Percentiles rank a stretch among this genome's conserved stretches.
Conservation (phyloP, 140 eudicot species). For the Bidens hawaiensis region DNA sequence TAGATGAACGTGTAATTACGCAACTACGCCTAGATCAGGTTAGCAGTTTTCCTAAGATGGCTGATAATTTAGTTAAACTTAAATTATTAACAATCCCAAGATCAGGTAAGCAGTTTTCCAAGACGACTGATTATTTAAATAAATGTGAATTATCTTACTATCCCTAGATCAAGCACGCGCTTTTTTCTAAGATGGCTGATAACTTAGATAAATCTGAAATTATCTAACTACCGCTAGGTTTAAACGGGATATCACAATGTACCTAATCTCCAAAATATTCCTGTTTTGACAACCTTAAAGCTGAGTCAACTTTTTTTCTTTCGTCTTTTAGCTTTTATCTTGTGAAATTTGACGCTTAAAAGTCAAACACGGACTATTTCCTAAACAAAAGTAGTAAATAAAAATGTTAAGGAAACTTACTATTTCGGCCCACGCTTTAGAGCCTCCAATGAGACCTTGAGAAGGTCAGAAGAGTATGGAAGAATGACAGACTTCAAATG, state of each 20-base stretch:
- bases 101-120: no score
- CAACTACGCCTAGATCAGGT: no score
- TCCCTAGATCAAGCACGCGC: no score
- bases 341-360: neutral
- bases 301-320: neutral
- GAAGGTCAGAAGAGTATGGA: constrained; percentile 60
- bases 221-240: neutral
- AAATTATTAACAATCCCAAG: no score
- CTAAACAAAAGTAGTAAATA: neutral
- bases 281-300: neutral
- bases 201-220: no score
- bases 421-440: constrained; percentile 54
- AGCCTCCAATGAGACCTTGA: constrained; percentile 42
- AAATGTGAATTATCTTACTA: no score
- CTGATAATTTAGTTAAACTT: no score
- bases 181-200: no score
- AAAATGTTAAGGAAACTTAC: constrained; percentile 23
- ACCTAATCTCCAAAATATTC: neutral
- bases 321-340: no score
- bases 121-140: no score
- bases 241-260: neutral
- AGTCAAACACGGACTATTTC: constrained; percentile 5
- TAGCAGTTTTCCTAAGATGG: no score
- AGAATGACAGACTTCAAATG: constrained; percentile 60
- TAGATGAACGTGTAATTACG: no score